Percentiles rank a stretch among this genome's conserved stretches.
These are phyloP conservation scores for Candida nemodendra DNA, from an alignment of 805 yeast species.

Conservation along the genomic window DNA sequence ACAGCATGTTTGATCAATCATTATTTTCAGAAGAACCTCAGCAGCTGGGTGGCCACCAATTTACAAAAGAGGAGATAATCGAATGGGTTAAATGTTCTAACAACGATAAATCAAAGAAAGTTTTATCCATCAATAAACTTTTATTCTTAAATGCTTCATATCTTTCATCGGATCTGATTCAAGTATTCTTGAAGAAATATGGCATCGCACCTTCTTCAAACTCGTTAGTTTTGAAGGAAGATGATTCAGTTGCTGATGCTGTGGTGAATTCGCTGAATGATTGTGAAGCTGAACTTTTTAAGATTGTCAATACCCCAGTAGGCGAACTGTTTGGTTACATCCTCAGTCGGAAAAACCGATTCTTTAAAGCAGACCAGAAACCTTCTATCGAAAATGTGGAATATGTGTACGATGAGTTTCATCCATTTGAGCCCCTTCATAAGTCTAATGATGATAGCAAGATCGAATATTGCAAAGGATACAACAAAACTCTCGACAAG, in stretches of 20 bases:
- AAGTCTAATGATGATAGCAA: slow-evolving; percentile 30
- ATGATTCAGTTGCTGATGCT: slow-evolving; percentile 26
- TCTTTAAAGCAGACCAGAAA: slow-evolving; percentile 41
- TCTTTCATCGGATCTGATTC: slow-evolving; percentile 75
- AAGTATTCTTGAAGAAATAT: slow-evolving; percentile 47
- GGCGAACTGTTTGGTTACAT: slow-evolving; percentile 56
- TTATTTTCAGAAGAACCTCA: slow-evolving; percentile 36
- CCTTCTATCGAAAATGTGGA: slow-evolving; percentile 35
- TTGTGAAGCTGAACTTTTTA: slow-evolving; percentile 44
- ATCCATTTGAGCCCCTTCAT: slow-evolving; percentile 48
- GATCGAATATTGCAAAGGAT: slow-evolving; percentile 54
- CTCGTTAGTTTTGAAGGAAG: slow-evolving; percentile 32
- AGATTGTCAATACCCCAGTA: slow-evolving; percentile 34
- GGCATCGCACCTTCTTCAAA: slow-evolving; percentile 43
- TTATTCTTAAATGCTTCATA: slow-evolving; percentile 68
- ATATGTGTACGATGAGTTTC: slow-evolving; percentile 52
- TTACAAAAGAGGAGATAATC: slow-evolving; percentile 32
- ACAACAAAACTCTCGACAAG: slow-evolving; percentile 76
- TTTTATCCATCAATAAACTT: slow-evolving; percentile 65
- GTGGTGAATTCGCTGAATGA: slow-evolving; percentile 44
- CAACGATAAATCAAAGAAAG: slow-evolving; percentile 41
- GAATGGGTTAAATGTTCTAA: slow-evolving; percentile 41
- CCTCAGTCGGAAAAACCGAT: slow-evolving; percentile 57
- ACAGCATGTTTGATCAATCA: slow-evolving; percentile 56
- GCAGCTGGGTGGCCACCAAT: slow-evolving; percentile 17